Evolutionary conservation across 768 basidiomycete species (phyloP).

Genomic region (Panaeolus cyanescens): DNA sequence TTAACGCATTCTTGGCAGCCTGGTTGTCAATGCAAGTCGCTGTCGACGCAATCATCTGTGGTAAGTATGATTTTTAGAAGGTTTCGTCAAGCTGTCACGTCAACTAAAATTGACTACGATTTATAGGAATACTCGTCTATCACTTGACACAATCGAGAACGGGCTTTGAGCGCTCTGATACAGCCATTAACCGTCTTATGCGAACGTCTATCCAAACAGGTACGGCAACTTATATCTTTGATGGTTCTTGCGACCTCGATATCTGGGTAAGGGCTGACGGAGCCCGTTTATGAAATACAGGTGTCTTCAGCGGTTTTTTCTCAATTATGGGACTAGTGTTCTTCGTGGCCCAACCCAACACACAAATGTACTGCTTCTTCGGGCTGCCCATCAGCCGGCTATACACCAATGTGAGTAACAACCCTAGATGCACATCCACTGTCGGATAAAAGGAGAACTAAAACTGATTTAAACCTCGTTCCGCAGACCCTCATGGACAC

Average conservation of each 20-base stretch:
- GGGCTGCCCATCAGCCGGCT: slow-evolving; percentile 28
- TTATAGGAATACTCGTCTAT: slow-evolving; percentile 14
- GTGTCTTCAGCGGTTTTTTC: not conserved
- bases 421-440: not conserved
- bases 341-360: slow-evolving; percentile 28
- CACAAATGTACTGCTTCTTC: slow-evolving; percentile 24
- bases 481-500: slow-evolving; percentile 44
- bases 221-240: slow-evolving; percentile 9
- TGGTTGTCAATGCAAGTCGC: not conserved
- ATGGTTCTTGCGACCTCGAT: not conserved
- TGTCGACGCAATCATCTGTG: not conserved
- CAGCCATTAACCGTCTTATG: slow-evolving; percentile 45
- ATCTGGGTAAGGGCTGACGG: slow-evolving; percentile 38
- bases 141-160: slow-evolving; percentile 41
- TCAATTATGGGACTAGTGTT: slow-evolving; percentile 27
- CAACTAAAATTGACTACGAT: too few species aligned
- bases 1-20: not conserved
- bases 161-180: slow-evolving; percentile 47
- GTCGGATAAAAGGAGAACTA: not conserved
- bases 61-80: not conserved
- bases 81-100: not conserved
- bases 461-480: not conserved
- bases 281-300: slow-evolving; percentile 36
- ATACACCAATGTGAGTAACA: slow-evolving; percentile 42
- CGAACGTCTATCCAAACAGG: slow-evolving; percentile 52